These are phyloP conservation scores for Picochlorum sp. DNA, from an alignment of 139 green algal genomes.

Conservation along the genomic window DNA sequence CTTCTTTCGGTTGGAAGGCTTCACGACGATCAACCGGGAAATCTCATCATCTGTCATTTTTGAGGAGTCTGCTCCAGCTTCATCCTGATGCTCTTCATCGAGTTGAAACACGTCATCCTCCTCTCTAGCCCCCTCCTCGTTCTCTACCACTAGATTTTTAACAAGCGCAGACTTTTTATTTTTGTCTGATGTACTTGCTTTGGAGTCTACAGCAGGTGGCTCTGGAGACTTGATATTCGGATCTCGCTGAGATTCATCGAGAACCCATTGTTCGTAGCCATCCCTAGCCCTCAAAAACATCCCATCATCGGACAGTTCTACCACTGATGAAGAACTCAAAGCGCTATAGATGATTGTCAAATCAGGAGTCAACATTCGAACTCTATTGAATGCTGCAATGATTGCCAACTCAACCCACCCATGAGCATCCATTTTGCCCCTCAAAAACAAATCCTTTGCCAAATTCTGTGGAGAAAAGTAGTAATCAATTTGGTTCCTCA, in stretches of 20 bases:
- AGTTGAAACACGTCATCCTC: slow-evolving; percentile 69
- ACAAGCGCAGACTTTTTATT: neutral
- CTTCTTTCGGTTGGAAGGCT: slow-evolving; percentile 23
- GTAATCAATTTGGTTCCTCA: slow-evolving; percentile 88
- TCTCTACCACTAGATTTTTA: slow-evolving; percentile 17
- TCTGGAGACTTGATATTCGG: slow-evolving; percentile 8
- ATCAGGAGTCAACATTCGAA: slow-evolving; percentile 86
- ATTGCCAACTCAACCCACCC: slow-evolving; percentile 83
- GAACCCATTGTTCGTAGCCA: slow-evolving; percentile 60
- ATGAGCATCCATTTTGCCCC: slow-evolving; percentile 85
- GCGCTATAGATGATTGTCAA: slow-evolving; percentile 55
- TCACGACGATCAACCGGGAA: slow-evolving; percentile 55
- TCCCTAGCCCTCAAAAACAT: slow-evolving; percentile 42
- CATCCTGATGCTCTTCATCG: slow-evolving; percentile 41
- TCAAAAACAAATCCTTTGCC: slow-evolving; percentile 86
- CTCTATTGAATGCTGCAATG: slow-evolving; percentile 84
- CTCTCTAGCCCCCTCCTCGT: slow-evolving; percentile 30
- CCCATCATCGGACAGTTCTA: slow-evolving; percentile 51
- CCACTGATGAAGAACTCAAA: slow-evolving; percentile 15
- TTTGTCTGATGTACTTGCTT: neutral
- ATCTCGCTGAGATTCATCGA: slow-evolving; percentile 54
- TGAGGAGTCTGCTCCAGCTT: slow-evolving; percentile 11
- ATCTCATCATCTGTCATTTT: slow-evolving; percentile 38
- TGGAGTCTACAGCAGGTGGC: slow-evolving; percentile 9
- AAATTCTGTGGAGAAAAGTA: slow-evolving; percentile 96